Conservation (phyloP, 805 yeast species). For the Ogataea paraovalis region DNA sequence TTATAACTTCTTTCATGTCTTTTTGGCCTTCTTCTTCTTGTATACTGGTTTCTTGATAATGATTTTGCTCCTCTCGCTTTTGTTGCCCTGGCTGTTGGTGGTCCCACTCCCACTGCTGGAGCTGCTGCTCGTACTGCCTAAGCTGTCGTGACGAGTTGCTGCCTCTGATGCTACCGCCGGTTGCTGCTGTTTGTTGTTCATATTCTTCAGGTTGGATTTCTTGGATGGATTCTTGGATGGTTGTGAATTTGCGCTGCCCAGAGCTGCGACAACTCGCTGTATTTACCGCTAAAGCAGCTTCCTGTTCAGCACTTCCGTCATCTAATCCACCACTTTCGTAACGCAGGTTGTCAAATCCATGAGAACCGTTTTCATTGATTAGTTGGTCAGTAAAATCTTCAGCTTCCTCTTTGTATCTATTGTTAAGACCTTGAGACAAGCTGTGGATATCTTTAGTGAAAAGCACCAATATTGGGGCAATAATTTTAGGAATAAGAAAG, state of each 20-base stretch:
- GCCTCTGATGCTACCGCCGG: neutral
- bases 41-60: neutral
- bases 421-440: constrained; percentile 22
- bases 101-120: constrained; percentile 6
- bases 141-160: neutral
- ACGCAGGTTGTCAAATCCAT: constrained; percentile 18
- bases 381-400: constrained; percentile 9
- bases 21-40: constrained; percentile 8
- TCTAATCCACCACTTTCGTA: constrained; percentile 23
- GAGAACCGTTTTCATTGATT: constrained; percentile 10
- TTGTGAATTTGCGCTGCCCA: constrained; percentile 13
- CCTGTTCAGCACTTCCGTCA: constrained; percentile 23
- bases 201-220: neutral
- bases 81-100: constrained; percentile 7
- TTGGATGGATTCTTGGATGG: neutral
- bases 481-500: constrained; percentile 10
- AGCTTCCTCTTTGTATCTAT: constrained; percentile 10
- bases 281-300: constrained; percentile 3
- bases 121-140: constrained; percentile 9
- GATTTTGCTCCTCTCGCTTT: constrained; percentile 3
- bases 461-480: constrained; percentile 11
- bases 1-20: constrained; percentile 11
- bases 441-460: constrained; percentile 24
- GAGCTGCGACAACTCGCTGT: constrained; percentile 9
- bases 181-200: no score